Conservation (phyloP, 352 stramenopile species). For the Phytophthora foliorum region DNA sequence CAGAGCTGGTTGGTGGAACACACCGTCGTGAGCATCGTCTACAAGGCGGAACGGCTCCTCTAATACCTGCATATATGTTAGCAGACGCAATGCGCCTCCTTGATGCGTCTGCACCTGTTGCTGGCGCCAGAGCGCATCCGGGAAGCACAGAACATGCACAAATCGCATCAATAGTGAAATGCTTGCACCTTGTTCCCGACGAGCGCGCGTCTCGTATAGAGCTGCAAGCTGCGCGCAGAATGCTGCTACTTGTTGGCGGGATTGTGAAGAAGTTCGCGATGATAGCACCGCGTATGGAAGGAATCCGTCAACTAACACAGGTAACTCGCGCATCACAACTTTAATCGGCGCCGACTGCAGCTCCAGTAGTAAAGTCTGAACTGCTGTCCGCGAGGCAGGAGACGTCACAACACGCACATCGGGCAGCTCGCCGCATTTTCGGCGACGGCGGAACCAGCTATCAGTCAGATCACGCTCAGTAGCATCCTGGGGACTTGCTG, state of each 20-base stretch:
- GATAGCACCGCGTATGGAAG: constrained; percentile 42
- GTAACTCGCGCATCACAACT: constrained; percentile 41
- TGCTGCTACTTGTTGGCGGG: constrained; percentile 28
- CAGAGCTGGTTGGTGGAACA: constrained; percentile 50
- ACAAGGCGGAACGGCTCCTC: constrained; percentile 69
- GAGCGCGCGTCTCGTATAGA: constrained; percentile 47
- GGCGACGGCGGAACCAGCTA: constrained; percentile 47
- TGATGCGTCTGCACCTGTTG: constrained; percentile 39
- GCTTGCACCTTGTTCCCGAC: constrained; percentile 37
- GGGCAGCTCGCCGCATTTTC: constrained; percentile 23
- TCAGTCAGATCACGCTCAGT: constrained; percentile 29
- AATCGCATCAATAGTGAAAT: constrained; percentile 47
- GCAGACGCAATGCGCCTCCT: constrained; percentile 24
- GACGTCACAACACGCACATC: constrained; percentile 20
- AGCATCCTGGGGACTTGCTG: constrained; percentile 24
- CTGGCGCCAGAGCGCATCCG: constrained; percentile 49
- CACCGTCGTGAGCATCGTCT: constrained; percentile 46
- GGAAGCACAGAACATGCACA: constrained; percentile 58
- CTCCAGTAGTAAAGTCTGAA: constrained; percentile 32
- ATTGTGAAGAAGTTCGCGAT: constrained; percentile 14
- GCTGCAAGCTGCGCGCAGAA: constrained; percentile 49
- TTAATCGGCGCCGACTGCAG: constrained; percentile 48
- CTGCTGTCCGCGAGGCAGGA: constrained; percentile 40
- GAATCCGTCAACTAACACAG: constrained; percentile 43
- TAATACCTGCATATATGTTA: constrained; percentile 59